phyloP scores from a whole-genome alignment of 805 yeast species.

The Grigorovia jiainica region DNA sequence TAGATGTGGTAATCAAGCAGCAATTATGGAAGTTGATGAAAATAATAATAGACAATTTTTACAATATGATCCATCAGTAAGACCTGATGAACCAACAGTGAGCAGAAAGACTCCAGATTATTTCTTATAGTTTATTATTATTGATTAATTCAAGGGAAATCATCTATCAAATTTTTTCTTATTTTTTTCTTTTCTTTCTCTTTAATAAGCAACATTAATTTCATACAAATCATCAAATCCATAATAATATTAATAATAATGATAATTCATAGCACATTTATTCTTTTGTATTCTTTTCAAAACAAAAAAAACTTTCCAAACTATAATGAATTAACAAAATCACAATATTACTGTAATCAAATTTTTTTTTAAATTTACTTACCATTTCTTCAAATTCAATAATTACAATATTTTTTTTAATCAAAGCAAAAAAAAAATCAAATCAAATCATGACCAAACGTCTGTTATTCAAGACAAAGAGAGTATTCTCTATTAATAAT shows the following conservation, averaged over 20 bases:
- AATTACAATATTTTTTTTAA: neutral
- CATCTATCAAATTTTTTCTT: too few species aligned
- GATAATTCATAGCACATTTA: neutral
- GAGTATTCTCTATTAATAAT: too few species aligned
- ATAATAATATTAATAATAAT: neutral
- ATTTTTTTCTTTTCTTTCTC: too few species aligned
- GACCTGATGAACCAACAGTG: constrained; percentile 97
- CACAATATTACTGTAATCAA: too few species aligned
- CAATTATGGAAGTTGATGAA: constrained; percentile 96
- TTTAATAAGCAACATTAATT: neutral
- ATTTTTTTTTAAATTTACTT: neutral
- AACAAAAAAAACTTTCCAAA: neutral
- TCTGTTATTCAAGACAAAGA: too few species aligned
- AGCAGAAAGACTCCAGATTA: constrained; percentile 96
- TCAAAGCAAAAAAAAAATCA: too few species aligned
- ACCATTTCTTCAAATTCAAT: neutral
- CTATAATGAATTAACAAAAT: neutral
- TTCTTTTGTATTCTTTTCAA: neutral
- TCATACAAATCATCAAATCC: too few species aligned
- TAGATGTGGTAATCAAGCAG: constrained; percentile 97
- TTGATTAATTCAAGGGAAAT: neutral
- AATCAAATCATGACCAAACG: too few species aligned
- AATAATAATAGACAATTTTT: constrained; percentile 82
- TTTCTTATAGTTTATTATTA: constrained; percentile 47
- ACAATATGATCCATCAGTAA: constrained; percentile 92